Base-by-base conservation (phyloP, 768 basidiomycete species). In the Boletales sp. region DNA sequence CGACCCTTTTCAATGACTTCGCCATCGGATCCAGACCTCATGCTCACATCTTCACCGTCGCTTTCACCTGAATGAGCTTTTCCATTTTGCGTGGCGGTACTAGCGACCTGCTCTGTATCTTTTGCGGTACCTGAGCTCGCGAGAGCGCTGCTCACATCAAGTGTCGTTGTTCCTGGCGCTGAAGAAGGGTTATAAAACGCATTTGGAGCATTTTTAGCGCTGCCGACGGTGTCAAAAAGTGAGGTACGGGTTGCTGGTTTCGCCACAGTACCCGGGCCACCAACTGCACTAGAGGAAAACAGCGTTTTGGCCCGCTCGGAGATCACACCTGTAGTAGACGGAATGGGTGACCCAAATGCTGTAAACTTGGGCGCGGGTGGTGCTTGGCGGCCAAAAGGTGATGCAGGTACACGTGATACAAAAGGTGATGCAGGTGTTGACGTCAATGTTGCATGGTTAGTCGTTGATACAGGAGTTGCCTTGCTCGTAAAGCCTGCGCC, bases 141-240 rank as follows among this genome's bases (percentile, higher is more conserved):
- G 30, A 50, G 42, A 10, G 27, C 40, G 8, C 48, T 45, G 10
- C 39, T 50, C 34, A 35, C 37, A 15, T 52, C 53, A 7, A 54
- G 32, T 7, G 19, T 15, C 17, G 18, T 51, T 14, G 24, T 32
- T 5, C 27, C 40, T 8, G 29, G 30, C 2, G 63, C 47, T 11
- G 66, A 55, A 4, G 80, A 76, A 0, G 82, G 84, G 34, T 76
- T 72, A 59, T 81, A 87, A 61, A 88, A 88, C 5, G 86, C 86
- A 54, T 87, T 88, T 19, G 72, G 74, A 9, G 76, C 73, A 30
- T 70, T 72, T 43, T 75, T 76, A 1, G 85, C 83, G 21, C 74
- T 75, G 15, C 74, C 72, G 2, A 59, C 45, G 2, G 76, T 74
- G 8, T 74, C 72, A 48, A 83, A 80, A 3, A 73, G 50, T 13